Conservation (phyloP, 495 filamentous ascomycete genomes). For the Penicillium cinerascens region DNA sequence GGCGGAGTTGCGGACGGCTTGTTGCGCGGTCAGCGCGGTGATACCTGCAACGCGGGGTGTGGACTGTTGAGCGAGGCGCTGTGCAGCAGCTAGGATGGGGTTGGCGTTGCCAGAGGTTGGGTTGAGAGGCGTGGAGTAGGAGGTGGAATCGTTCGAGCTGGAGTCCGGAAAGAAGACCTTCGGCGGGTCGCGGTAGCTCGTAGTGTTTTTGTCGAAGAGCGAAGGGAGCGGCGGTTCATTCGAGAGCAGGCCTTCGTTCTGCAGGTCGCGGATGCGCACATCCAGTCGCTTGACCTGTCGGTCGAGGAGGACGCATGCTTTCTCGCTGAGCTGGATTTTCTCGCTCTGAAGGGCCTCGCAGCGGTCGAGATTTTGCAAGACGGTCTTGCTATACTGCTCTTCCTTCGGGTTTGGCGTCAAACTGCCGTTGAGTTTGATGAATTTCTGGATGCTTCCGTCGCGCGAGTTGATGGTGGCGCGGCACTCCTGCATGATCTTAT, state of each 20-base stretch:
- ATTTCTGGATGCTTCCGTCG: constrained; percentile 84
- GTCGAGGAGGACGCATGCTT: constrained; percentile 74
- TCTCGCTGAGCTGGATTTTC: constrained; percentile 76
- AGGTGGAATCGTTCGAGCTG: constrained; percentile 35
- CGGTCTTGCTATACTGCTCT: constrained; percentile 63
- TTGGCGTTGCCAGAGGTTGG: constrained; percentile 44
- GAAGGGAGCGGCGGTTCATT: constrained; percentile 77
- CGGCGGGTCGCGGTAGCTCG: constrained; percentile 52
- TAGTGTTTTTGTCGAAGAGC: constrained; percentile 59
- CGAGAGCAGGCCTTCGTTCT: constrained; percentile 73
- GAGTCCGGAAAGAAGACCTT: constrained; percentile 48
- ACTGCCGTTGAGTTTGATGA: constrained; percentile 80
- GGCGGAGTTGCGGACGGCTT: constrained; percentile 47
- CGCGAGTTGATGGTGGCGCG: constrained; percentile 68
- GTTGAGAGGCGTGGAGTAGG: constrained; percentile 40
- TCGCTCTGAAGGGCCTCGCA: constrained; percentile 78
- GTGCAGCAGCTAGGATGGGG: constrained; percentile 40
- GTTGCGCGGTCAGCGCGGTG: constrained; percentile 26
- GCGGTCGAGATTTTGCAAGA: constrained; percentile 66
- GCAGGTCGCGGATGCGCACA: constrained; percentile 76
- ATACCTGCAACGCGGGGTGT: constrained; percentile 22
- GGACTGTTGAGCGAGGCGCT: constrained; percentile 43
- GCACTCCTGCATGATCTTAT: constrained; percentile 72
- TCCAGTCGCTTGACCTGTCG: constrained; percentile 87
- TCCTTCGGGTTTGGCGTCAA: constrained; percentile 83